phyloP scores from a whole-genome alignment of 176 grass and related monocot genomes.

The Lolium perenne region DNA sequence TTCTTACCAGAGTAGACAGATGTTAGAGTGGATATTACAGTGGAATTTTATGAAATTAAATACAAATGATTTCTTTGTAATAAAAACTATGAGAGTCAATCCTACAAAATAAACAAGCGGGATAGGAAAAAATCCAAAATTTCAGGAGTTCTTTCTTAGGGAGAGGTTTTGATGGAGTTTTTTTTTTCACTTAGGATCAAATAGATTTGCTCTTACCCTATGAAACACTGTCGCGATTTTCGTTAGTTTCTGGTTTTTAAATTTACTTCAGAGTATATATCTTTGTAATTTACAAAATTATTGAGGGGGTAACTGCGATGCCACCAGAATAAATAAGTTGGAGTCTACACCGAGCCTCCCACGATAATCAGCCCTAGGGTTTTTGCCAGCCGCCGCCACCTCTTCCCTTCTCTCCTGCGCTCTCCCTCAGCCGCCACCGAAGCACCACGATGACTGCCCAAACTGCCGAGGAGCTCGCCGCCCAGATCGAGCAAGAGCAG shows the following conservation, averaged over 20 bases:
- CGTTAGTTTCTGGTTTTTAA: background rate
- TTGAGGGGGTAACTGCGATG: background rate
- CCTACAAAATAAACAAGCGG: too few species aligned
- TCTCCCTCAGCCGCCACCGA: background rate
- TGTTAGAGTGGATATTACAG: too few species aligned
- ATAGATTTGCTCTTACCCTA: too few species aligned
- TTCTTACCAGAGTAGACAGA: too few species aligned
- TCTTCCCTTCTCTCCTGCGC: background rate
- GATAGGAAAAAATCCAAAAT: too few species aligned
- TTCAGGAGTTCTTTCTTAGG: too few species aligned
- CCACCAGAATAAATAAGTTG: constrained; percentile 37
- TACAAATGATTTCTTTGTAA: too few species aligned
- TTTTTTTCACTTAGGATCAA: too few species aligned
- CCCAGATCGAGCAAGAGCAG: constrained; percentile 65
- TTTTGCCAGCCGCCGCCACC: constrained; percentile 44
- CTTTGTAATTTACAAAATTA: background rate
- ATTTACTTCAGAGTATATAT: background rate
- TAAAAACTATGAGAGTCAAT: too few species aligned
- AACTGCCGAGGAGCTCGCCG: constrained; percentile 61
- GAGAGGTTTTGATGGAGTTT: too few species aligned
- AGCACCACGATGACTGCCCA: constrained; percentile 52
- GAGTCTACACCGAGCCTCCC: background rate
- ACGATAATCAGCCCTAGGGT: constrained; percentile 48
- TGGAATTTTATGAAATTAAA: too few species aligned
- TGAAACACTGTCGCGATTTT: too few species aligned